Conservation (phyloP, 352 stramenopile species). For the Globisporangium lucens region DNA sequence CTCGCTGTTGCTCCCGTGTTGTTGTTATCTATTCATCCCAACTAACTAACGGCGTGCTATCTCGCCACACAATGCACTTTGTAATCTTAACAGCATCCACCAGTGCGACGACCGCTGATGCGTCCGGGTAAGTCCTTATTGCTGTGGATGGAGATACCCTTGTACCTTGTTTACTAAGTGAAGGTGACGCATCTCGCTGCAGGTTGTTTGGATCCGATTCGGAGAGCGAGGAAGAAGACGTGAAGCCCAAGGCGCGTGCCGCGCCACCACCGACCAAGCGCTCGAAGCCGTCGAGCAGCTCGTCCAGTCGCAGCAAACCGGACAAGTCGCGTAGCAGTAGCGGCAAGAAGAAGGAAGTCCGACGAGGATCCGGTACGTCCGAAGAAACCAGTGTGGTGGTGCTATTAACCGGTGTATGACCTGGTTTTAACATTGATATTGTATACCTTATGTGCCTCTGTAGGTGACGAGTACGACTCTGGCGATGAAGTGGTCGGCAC, state of each 20-base stretch:
- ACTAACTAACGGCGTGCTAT: not conserved
- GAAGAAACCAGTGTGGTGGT: not conserved
- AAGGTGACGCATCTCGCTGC: not conserved
- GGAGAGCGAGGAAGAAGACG: slow-evolving; percentile 74
- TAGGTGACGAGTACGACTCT: slow-evolving; percentile 83
- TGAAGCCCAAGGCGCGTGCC: slow-evolving; percentile 38
- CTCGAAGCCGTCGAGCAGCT: slow-evolving; percentile 28
- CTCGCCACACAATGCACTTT: not conserved
- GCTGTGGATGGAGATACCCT: not conserved
- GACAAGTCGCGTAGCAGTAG: slow-evolving; percentile 9
- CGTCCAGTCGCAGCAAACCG: slow-evolving; percentile 12
- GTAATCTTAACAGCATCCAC: slow-evolving; percentile 25
- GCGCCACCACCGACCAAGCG: slow-evolving; percentile 46
- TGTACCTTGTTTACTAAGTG: not conserved
- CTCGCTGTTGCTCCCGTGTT: not conserved
- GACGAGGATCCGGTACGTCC: slow-evolving; percentile 20
- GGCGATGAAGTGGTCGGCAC: slow-evolving; percentile 67
- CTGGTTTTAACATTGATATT: not conserved
- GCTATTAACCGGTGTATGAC: not conserved
- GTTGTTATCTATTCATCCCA: not conserved
- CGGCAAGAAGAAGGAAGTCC: slow-evolving; percentile 9
- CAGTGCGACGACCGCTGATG: slow-evolving; percentile 52
- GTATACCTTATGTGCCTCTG: not conserved
- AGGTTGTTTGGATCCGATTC: slow-evolving; percentile 87
- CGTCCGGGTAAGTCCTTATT: slow-evolving; percentile 46